phyloP scores from a whole-genome alignment of 345 rosid genomes.

The Aurinia saxatilis region DNA sequence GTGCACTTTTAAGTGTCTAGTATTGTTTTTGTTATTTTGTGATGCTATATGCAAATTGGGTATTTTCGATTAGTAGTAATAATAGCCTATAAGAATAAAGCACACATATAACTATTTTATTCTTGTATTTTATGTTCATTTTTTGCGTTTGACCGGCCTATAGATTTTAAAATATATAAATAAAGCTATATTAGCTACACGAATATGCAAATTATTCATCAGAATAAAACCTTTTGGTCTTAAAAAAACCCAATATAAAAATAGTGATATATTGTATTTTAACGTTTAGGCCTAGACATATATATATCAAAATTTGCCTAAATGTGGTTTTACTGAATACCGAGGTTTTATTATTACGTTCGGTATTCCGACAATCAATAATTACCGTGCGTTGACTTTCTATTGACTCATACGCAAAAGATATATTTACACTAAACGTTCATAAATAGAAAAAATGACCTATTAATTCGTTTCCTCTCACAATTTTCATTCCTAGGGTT shows the following conservation, averaged over 20 bases:
- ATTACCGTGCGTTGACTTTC: constrained; percentile 10
- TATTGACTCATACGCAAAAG: neutral
- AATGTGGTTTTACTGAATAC: neutral
- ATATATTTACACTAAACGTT: constrained; percentile 1
- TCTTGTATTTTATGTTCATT: too few relatives aligned
- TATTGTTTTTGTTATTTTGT: neutral
- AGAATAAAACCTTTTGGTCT: too few relatives aligned
- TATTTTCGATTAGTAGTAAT: neutral
- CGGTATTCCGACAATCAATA: constrained; percentile 13
- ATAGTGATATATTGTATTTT: too few relatives aligned
- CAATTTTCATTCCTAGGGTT: constrained; percentile 3
- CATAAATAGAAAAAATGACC: constrained; percentile 17
- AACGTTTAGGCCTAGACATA: too few relatives aligned
- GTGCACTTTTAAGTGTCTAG: neutral
- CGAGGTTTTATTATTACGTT: neutral
- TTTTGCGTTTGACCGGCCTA: too few relatives aligned
- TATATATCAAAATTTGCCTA: neutral
- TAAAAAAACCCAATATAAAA: too few relatives aligned
- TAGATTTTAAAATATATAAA: too few relatives aligned
- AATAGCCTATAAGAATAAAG: too few relatives aligned
- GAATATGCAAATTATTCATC: too few relatives aligned
- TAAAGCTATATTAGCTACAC: too few relatives aligned
- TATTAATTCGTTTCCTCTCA: constrained; percentile 16
- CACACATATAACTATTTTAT: neutral
- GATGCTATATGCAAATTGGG: neutral